Evolutionary conservation across 805 yeast genomes (phyloP).

Genomic region (Komagataella pastoris): DNA sequence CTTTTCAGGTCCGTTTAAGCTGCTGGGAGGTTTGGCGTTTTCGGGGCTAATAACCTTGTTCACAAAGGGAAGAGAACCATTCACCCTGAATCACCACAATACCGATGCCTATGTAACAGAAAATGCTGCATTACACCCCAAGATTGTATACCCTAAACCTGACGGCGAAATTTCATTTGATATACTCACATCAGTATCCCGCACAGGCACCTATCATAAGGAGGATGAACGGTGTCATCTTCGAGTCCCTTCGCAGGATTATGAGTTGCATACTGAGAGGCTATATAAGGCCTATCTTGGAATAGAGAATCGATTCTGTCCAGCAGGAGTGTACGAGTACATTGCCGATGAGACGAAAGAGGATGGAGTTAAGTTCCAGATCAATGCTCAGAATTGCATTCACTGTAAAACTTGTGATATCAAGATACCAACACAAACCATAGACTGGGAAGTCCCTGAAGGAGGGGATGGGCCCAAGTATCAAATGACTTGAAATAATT

Average conservation of each 20-base stretch:
- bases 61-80: conserved; percentile 70
- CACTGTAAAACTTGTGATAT: conserved; percentile 98
- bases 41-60: conserved; percentile 77
- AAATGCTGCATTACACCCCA: conserved; percentile 49
- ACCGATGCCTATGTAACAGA: conserved; percentile 67
- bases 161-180: conserved; percentile 91
- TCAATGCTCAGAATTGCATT: conserved; percentile 93
- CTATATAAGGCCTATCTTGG: conserved; percentile 76
- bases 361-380: conserved; percentile 73
- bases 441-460: conserved; percentile 95
- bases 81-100: conserved; percentile 61
- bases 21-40: conserved; percentile 69
- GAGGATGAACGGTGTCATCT: conserved; percentile 90
- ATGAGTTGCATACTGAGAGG: conserved; percentile 48
- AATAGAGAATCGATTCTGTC: conserved; percentile 85
- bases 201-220: conserved; percentile 94
- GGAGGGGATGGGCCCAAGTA: conserved; percentile 99
- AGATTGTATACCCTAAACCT: conserved; percentile 89
- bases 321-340: conserved; percentile 97
- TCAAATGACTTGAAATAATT: conserved; percentile 40
- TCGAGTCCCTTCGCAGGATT: conserved; percentile 50
- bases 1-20: conserved; percentile 63
- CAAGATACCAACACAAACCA: conserved; percentile 90
- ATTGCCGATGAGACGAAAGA: conserved; percentile 43
- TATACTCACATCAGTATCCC: conserved; percentile 81